Evolutionary conservation across 148 eudicot species (phyloP).

Genomic region (Polygonum maritimum): DNA sequence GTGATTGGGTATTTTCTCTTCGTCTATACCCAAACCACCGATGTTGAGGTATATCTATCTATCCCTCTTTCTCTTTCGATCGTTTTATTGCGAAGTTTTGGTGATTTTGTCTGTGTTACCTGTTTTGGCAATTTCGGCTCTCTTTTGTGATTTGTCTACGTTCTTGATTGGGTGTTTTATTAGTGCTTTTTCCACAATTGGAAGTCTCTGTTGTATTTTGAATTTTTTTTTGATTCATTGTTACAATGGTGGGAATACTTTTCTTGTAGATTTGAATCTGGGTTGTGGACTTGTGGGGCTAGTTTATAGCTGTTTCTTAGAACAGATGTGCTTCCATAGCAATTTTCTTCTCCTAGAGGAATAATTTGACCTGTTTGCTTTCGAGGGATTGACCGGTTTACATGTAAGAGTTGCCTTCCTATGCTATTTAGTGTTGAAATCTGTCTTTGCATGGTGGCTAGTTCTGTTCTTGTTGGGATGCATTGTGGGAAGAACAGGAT

Average conservation of each 20-base stretch:
- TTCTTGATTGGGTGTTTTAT: neutral
- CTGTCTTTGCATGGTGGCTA: neutral
- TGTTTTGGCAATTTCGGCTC: neutral
- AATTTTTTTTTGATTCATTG: neutral
- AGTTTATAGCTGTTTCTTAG: neutral
- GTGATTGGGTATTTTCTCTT: constrained; percentile 59
- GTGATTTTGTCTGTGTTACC: neutral
- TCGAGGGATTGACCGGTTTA: neutral
- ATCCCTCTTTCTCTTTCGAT: neutral
- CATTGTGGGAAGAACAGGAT: neutral
- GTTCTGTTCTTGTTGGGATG: neutral
- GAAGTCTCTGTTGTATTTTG: neutral
- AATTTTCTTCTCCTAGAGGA: neutral
- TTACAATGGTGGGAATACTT: neutral
- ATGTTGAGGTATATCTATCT: constrained; percentile 46
- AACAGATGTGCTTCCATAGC: neutral
- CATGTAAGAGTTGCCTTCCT: neutral
- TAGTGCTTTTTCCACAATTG: neutral
- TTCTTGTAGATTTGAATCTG: neutral
- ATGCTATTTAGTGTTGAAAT: neutral
- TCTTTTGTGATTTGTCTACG: neutral
- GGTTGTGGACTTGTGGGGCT: neutral
- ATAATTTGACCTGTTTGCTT: neutral
- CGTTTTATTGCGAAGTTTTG: neutral
- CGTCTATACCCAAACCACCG: constrained; percentile 55